phyloP scores from a whole-genome alignment of 495 filamentous ascomycete genomes.

The Trichocladium uniseriatum region DNA sequence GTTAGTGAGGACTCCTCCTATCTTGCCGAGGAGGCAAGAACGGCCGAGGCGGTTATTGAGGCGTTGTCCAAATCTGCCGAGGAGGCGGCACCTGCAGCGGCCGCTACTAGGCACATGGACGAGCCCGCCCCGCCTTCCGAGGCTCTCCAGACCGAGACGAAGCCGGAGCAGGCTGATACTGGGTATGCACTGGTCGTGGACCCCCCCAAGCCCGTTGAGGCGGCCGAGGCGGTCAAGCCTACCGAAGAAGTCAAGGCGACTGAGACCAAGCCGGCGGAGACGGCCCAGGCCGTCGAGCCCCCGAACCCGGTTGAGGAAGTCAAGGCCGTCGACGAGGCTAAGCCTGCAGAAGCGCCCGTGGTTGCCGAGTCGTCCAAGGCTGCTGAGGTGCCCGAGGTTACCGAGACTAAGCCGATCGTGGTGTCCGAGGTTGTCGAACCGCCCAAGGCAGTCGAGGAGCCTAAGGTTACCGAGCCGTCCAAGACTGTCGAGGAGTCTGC shows the following conservation, averaged over 20 bases:
- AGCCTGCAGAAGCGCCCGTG: neutral
- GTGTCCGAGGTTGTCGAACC: conserved; percentile 13
- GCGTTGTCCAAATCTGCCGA: no score
- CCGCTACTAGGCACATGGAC: no score
- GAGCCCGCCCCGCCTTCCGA: no score
- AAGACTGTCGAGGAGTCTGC: no score
- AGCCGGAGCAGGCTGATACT: neutral
- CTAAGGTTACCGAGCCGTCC: neutral
- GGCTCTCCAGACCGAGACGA: neutral
- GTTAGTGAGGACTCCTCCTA: no score
- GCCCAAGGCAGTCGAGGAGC: neutral
- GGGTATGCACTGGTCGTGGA: neutral
- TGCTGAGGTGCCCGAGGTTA: conserved; percentile 26
- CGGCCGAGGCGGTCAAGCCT: conserved; percentile 3
- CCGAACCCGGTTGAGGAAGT: conserved; percentile 5
- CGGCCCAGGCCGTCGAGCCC: no score
- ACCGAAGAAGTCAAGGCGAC: conserved; percentile 11
- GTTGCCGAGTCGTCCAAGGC: neutral
- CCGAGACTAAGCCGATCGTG: conserved; percentile 45
- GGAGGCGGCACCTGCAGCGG: neutral
- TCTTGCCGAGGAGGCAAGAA: no score
- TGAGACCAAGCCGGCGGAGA: neutral
- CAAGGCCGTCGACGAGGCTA: conserved; percentile 11
- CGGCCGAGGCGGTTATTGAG: no score
- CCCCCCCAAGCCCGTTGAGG: neutral